Conservation (phyloP, 179 eudicot genomes). For the Beta macrorhiza region DNA sequence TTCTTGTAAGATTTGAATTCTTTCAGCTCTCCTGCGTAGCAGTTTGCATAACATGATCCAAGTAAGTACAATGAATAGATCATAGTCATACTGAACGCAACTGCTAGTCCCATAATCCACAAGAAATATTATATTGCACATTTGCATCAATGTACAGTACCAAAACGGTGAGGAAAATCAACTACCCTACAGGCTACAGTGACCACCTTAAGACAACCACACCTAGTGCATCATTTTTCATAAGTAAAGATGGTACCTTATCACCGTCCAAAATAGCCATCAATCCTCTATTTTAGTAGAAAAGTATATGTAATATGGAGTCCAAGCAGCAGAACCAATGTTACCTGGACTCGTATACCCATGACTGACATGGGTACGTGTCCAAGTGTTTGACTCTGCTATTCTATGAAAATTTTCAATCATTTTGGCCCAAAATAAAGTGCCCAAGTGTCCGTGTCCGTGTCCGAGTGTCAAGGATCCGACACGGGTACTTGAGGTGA, state of each 20-base stretch:
- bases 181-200: background rate
- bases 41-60: background rate
- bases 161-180: no score
- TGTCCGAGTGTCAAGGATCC: no score
- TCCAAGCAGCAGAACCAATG: background rate
- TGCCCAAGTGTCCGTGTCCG: no score
- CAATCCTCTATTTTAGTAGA: background rate
- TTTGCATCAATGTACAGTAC: background rate
- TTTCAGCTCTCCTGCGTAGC: conserved; percentile 63
- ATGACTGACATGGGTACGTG: no score
- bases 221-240: background rate
- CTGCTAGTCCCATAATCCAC: background rate
- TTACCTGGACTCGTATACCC: no score
- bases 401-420: no score
- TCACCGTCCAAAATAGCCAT: background rate
- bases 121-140: background rate
- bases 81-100: background rate
- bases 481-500: no score
- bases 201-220: background rate
- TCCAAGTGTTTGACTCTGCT: no score
- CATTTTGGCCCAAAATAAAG: no score
- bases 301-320: background rate
- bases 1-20: conserved; percentile 75
- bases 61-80: background rate
- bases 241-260: background rate